A percentile compares a stretch with the other conserved stretches of the same genome.
These are phyloP conservation scores for Cladosporium colombiae DNA, from an alignment of 2,329 filamentous ascomycete species.

Conservation along the genomic window DNA sequence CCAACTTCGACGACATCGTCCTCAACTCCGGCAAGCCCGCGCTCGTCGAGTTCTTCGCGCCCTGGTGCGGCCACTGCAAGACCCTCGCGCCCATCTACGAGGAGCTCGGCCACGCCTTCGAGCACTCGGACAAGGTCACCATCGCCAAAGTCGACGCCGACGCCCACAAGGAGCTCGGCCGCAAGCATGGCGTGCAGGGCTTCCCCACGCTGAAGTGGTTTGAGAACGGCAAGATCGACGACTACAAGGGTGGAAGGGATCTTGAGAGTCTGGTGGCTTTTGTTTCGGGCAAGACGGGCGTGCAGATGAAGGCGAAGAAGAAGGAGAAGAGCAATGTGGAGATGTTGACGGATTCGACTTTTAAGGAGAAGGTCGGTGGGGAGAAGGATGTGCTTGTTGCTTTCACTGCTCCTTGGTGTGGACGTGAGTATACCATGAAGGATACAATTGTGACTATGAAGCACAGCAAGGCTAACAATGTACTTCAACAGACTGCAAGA, in stretches of 20 bases:
- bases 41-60: conserved; percentile 96
- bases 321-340: conserved; percentile 72
- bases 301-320: conserved; percentile 73
- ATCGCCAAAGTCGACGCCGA: conserved; percentile 98
- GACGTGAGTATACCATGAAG: conserved; percentile 82
- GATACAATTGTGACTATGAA: too few species aligned
- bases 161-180: conserved; percentile 78
- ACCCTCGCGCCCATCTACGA: conserved; percentile 92
- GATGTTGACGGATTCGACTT: conserved; percentile 77
- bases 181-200: conserved; percentile 84
- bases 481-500: conserved; percentile 80
- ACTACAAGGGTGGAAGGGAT: conserved; percentile 86
- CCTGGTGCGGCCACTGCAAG: conserved; percentile 99
- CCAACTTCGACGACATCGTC: conserved; percentile 89
- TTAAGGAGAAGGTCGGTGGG: conserved; percentile 74
- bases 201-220: conserved; percentile 99
- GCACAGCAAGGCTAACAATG: conserved; percentile 14
- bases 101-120: conserved; percentile 76
- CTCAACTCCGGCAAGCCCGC: conserved; percentile 91
- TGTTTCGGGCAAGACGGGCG: conserved; percentile 81
- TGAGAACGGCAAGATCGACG: conserved; percentile 79
- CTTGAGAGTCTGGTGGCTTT: conserved; percentile 81
- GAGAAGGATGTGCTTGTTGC: conserved; percentile 92
- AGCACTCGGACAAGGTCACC: conserved; percentile 72
- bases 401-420: conserved; percentile 98